Base-by-base conservation (phyloP, 441 rosid genomes). In the Lepidium campestre region DNA sequence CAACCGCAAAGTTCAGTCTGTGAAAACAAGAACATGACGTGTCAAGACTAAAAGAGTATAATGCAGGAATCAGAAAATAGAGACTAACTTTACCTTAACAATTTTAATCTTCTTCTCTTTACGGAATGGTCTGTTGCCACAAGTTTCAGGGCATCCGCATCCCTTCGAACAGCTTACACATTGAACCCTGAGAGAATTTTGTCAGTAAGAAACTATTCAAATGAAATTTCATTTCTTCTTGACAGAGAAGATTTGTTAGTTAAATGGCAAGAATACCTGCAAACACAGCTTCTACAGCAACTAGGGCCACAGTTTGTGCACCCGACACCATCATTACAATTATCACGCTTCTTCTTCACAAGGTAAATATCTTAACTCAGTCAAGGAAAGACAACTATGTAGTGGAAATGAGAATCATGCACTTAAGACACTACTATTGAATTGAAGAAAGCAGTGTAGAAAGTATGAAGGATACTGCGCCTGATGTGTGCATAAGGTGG, bases 1-100 rank as follows among this genome's bases (percentile, higher is more conserved):
- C 99, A 93, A 61, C 99, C 99, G 66, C 99, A 93, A 49, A 68
- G 79, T 66, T 85, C 87, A 45, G 98, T 93, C 98, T 93, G 80
- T 63, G 69, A 34, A 75, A 54, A 62, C 7, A 78, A 53, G 40
- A 56, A 41, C 66, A 66, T 39, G 49, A 11, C 32, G 62, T 57
- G 40, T 57, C 61, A 49, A 50, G 56, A 57, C 3, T 10, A 12
- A 29, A 34, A 54, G 47, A 10, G 65, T 17, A 50, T 45, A 31
- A 67, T 44, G 53, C 27, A 23, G 3, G 57, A 62, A 10, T n/a
- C 47, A 60, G 6, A 52, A 15, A 60, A 6, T 23, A 52, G 23
- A 52, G 4, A 60, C 20, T 23, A 47, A 15, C 15, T 70, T 76
- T 72, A 91, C 97, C 92, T 85, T 89, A 34, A 93, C 92, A 57